Evolutionary conservation across 2,329 filamentous ascomycete species (phyloP).

Genomic region (Cadophora gregata): DNA sequence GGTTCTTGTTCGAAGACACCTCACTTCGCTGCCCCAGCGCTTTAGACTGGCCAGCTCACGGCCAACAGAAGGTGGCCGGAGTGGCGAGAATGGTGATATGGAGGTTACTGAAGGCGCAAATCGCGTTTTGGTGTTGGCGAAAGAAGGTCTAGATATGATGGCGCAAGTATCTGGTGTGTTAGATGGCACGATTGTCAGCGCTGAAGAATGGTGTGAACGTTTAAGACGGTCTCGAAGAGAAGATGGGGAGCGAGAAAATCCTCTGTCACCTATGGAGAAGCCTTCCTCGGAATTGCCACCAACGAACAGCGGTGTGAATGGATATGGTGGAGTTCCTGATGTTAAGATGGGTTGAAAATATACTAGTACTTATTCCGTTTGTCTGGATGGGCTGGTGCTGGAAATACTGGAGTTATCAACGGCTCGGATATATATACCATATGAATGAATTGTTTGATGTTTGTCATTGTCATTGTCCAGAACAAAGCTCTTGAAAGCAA

Average conservation of each 20-base stretch:
- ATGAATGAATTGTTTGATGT: conserved; percentile 2
- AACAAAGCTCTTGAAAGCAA: background rate
- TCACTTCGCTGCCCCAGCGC: conserved; percentile 82
- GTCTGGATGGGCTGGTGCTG: conserved; percentile 3
- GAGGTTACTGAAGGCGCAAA: conserved; percentile 66
- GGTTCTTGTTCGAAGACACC: conserved; percentile 79
- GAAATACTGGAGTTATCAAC: conserved; percentile 1
- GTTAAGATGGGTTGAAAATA: conserved; percentile 33
- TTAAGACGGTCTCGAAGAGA: conserved; percentile 58
- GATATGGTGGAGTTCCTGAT: conserved; percentile 24
- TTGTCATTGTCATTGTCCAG: background rate
- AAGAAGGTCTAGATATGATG: conserved; percentile 94
- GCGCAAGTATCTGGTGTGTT: conserved; percentile 86
- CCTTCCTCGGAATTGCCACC: conserved; percentile 26
- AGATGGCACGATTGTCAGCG: conserved; percentile 86
- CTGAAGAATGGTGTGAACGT: conserved; percentile 88
- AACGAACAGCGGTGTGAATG: conserved; percentile 23
- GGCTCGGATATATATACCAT: conserved; percentile 11
- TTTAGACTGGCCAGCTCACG: conserved; percentile 74
- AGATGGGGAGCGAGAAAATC: conserved; percentile 35
- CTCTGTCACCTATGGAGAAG: conserved; percentile 25
- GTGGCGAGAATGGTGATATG: conserved; percentile 50
- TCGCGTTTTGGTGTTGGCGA: conserved; percentile 82
- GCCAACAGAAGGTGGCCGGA: conserved; percentile 39
- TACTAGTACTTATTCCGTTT: background rate